These are phyloP conservation scores for Capsella bursapastoris DNA, from an alignment of 345 rosid species.

Conservation along the genomic window DNA sequence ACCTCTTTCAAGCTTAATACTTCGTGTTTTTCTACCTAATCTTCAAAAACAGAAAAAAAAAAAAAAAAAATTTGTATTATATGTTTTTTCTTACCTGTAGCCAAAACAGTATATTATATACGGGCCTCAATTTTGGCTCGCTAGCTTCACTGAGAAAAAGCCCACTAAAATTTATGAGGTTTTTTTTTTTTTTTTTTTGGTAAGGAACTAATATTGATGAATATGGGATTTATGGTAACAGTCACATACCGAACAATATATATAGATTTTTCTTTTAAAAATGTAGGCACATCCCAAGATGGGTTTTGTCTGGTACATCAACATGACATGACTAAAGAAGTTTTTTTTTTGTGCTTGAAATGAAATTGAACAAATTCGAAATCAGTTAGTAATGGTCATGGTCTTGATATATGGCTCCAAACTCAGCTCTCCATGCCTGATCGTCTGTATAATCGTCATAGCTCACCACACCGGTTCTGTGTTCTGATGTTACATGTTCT, in stretches of 20 bases:
- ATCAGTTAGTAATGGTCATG: conserved; percentile 47
- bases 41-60: not conserved
- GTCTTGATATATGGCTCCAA: conserved; percentile 85
- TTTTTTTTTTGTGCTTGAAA: conserved; percentile 15
- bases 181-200: too few species aligned
- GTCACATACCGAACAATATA: too few species aligned
- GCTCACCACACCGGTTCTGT: conserved; percentile 33
- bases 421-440: conserved; percentile 96
- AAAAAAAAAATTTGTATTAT: not conserved
- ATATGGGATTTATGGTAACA: too few species aligned
- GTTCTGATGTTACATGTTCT: conserved; percentile 6
- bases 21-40: conserved; percentile 34
- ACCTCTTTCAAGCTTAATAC: not conserved
- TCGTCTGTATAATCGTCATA: conserved; percentile 56
- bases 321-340: not conserved
- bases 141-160: not conserved
- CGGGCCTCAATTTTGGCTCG: conserved; percentile 19
- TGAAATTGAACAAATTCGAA: not conserved
- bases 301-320: conserved; percentile 22
- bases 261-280: too few species aligned
- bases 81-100: conserved; percentile 5
- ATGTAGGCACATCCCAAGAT: conserved; percentile 18
- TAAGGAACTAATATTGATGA: too few species aligned
- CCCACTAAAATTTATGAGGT: too few species aligned
- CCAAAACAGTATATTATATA: conserved; percentile 12